phyloP scores from a whole-genome alignment of 768 basidiomycete species.

The Lactarius tabidus region DNA sequence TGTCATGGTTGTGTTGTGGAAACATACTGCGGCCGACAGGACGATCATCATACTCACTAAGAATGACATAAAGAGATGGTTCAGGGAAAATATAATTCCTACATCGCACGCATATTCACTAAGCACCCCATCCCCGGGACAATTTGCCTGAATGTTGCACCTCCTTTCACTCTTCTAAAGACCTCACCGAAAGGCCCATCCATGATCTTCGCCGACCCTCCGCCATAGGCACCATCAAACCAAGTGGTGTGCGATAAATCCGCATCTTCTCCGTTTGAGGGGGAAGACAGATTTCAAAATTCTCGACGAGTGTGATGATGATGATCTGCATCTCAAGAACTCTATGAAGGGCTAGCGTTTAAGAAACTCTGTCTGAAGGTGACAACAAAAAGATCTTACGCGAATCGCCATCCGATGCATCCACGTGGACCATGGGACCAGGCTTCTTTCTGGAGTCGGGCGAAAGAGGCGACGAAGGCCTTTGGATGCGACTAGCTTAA shows the following conservation, averaged over 20 bases:
- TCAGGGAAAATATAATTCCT: too few species aligned
- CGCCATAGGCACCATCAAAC: conserved; percentile 5
- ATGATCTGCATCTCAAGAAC: conserved; percentile 5
- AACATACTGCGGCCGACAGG: too few species aligned
- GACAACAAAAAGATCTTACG: neutral
- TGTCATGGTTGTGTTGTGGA: too few species aligned
- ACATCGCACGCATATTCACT: neutral
- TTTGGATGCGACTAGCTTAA: too few species aligned
- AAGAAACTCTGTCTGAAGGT: neutral
- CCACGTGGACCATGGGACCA: too few species aligned
- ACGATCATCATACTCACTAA: too few species aligned
- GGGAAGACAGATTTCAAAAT: conserved; percentile 9
- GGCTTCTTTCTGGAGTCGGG: too few species aligned
- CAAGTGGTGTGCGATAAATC: conserved; percentile 3
- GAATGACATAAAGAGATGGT: too few species aligned
- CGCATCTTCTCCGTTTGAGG: conserved; percentile 3
- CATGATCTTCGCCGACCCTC: neutral
- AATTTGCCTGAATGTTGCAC: neutral
- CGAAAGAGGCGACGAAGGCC: too few species aligned
- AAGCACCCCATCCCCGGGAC: neutral
- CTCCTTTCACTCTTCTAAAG: neutral
- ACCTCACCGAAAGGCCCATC: conserved; percentile 8
- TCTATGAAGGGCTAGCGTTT: neutral
- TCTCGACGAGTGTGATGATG: neutral
- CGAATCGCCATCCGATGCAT: conserved; percentile 11